Evolutionary conservation across 2,329 filamentous ascomycete genomes (phyloP), one percentile per base, ranked within the genome.

Genomic region (Dactylellina drechsleri): DNA sequence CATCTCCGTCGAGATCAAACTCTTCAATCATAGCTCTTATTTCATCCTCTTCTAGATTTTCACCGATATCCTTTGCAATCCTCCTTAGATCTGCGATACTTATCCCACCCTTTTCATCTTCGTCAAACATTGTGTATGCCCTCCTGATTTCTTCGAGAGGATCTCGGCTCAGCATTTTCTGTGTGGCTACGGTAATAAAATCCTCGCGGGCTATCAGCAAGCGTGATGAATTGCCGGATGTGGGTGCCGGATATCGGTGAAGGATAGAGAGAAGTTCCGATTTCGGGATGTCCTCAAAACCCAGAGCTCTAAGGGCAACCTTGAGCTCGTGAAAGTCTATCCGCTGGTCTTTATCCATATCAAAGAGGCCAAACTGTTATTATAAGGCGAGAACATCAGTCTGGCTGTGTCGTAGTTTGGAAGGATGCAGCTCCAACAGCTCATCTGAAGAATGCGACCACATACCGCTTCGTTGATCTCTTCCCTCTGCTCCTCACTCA

Each of bases 301-400:
- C 70, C 1, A 74, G 31, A 18, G 70, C 70, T 40, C 70, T 64
- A 4, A 66, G 57, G 31, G 60, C 20, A 18, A 79, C 78, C 83
- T 95, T 94, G 82, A 98, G 92, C 84, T 99, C 95, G 84, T 98
- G 95, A 85, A 97, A 98, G 84, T 98, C 94, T 81, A 99, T 92
- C 82, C 91, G 89, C 54, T 90, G 88, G 84, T 98, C 93, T 82
- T 96, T 94, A 85, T 98, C 94, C 80, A 97, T 91, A 82, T 98
- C 95, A 86, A 99, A 98, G 78, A 98, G 89, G 76, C 90, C 90
- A 83, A 98, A 98, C 91, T 96, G 28, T 49, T 13, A 31, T 58
- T 12, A 36, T 10, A 5, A 36, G 31, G 31, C 6, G 31, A 65
- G 13, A 12, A 18, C 6, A 47, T 18, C n/a, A 16, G 8, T 16